Evolutionary conservation across 345 rosid species (phyloP).

Genomic region (Salix brachista): DNA sequence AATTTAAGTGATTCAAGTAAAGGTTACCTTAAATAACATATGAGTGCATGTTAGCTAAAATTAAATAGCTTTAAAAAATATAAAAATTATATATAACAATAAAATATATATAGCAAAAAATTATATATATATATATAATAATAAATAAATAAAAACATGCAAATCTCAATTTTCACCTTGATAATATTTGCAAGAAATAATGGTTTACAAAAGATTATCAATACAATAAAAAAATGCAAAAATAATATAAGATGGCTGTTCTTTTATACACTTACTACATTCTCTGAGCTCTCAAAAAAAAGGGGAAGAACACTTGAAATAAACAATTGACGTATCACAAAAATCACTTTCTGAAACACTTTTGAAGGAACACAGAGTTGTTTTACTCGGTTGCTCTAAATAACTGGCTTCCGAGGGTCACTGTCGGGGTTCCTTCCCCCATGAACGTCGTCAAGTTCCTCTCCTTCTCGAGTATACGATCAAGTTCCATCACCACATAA

Average conservation of each 20-base stretch:
- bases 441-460: slow-evolving; percentile 71
- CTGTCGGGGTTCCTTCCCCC: slow-evolving; percentile 80
- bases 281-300: slow-evolving; percentile 16
- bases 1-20: too few relatives aligned
- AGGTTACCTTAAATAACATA: too few relatives aligned
- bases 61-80: too few relatives aligned
- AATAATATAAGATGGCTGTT: slow-evolving; percentile 45
- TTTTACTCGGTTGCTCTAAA: slow-evolving; percentile 51
- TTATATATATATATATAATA: too few relatives aligned
- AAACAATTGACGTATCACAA: slow-evolving; percentile 26
- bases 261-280: slow-evolving; percentile 74
- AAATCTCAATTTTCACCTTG: slow-evolving; percentile 28
- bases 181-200: slow-evolving; percentile 43
- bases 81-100: too few relatives aligned
- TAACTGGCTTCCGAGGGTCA: slow-evolving; percentile 85
- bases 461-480: slow-evolving; percentile 70
- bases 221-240: slow-evolving; percentile 36
- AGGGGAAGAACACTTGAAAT: background rate
- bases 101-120: too few relatives aligned
- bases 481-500: slow-evolving; percentile 69
- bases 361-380: slow-evolving; percentile 11
- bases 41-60: too few relatives aligned
- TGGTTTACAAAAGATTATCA: slow-evolving; percentile 45
- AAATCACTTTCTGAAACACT: slow-evolving; percentile 29
- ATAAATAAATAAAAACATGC: slow-evolving; percentile 26